Conservation (phyloP, 768 basidiomycete species). For the Pisolithus tinctorius region DNA sequence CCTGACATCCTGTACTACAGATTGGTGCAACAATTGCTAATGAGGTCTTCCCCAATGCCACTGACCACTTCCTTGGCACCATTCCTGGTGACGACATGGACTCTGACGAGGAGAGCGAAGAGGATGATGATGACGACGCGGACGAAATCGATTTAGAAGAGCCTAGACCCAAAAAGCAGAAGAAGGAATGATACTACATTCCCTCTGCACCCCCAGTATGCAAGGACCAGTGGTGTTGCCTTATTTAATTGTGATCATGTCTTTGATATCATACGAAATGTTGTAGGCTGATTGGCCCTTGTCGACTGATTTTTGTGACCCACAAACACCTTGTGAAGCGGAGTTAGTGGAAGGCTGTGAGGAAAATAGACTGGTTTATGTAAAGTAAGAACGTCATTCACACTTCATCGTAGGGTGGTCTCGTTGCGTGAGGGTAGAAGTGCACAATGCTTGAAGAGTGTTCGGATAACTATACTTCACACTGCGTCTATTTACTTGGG, state of each 20-base stretch:
- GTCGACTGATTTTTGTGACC: no score
- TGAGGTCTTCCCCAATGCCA: conserved; percentile 75
- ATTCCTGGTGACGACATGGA: conserved; percentile 53
- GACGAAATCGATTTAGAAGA: conserved; percentile 88
- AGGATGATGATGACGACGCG: conserved; percentile 68
- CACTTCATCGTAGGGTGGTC: no score
- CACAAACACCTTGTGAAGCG: no score
- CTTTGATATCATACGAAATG: neutral
- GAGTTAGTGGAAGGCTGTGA: no score
- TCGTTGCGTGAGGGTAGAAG: no score
- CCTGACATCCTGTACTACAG: conserved; percentile 30
- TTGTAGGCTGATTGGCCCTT: no score
- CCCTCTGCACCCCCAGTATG: conserved; percentile 5
- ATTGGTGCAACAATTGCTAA: conserved; percentile 66
- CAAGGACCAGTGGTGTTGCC: conserved; percentile 4
- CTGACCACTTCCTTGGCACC: conserved; percentile 75
- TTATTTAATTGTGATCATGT: conserved; percentile 21
- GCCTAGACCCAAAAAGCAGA: conserved; percentile 70
- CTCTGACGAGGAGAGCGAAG: conserved; percentile 57
- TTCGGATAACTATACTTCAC: no score
- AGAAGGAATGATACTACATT: conserved; percentile 26
- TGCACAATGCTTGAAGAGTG: no score
- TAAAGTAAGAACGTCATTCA: no score
- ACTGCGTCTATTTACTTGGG: no score
- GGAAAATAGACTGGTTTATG: no score